Evolutionary conservation across 306 rosid genomes (phyloP).

Genomic region (Lupinus albus): DNA sequence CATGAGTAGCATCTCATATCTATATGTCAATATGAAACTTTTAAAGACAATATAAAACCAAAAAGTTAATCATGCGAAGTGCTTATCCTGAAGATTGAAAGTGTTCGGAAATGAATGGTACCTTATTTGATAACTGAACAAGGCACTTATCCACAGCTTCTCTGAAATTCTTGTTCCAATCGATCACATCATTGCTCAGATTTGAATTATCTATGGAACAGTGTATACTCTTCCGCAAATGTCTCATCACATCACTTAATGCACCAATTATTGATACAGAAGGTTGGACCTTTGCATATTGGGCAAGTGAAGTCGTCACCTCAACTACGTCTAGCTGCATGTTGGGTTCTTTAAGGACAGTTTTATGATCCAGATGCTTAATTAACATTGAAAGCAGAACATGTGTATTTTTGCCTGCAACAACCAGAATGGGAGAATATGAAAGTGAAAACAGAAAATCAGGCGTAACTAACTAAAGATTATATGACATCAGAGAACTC

Average conservation of each 20-base stretch:
- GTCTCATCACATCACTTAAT: constrained; percentile 82
- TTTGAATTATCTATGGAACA: constrained; percentile 67
- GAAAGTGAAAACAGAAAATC: constrained; percentile 15
- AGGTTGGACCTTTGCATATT: constrained; percentile 69
- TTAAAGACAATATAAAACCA: constrained; percentile 27
- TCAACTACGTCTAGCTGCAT: constrained; percentile 84
- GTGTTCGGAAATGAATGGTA: constrained; percentile 35
- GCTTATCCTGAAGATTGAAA: constrained; percentile 30
- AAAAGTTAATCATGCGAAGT: constrained; percentile 10
- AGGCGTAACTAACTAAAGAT: constrained; percentile 26
- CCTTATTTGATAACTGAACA: constrained; percentile 78
- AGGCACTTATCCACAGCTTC: constrained; percentile 88
- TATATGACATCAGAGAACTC: constrained; percentile 30
- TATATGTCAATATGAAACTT: constrained; percentile 19
- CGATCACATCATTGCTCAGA: constrained; percentile 51
- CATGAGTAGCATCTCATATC: constrained; percentile 41
- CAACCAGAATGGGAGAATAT: constrained; percentile 23
- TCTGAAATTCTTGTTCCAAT: constrained; percentile 69
- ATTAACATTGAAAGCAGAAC: constrained; percentile 76
- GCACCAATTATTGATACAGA: constrained; percentile 75
- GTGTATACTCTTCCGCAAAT: constrained; percentile 80
- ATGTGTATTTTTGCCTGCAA: constrained; percentile 81
- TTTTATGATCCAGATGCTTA: constrained; percentile 91
- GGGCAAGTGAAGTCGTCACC: constrained; percentile 75
- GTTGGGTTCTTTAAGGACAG: constrained; percentile 70